Conservation (phyloP, 2,329 filamentous ascomycete genomes). For the Colletotrichum limetticola region DNA sequence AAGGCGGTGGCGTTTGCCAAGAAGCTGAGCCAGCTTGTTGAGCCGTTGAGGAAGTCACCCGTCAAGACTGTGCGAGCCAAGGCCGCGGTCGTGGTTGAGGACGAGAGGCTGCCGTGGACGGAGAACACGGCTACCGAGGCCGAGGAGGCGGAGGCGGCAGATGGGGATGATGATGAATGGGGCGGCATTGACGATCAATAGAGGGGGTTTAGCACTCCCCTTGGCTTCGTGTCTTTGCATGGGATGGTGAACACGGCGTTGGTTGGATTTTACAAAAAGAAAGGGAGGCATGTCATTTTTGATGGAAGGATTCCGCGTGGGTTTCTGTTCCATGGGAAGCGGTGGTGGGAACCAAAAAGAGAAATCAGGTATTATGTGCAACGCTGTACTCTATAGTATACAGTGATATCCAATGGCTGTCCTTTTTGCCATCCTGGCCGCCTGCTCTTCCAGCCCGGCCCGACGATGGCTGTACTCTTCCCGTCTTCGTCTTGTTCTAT, state of each 20-base stretch:
- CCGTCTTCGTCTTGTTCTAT: slow-evolving; percentile 29
- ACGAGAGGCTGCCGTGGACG: slow-evolving; percentile 79
- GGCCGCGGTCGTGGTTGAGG: slow-evolving; percentile 75
- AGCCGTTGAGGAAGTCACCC: slow-evolving; percentile 66
- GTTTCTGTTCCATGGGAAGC: background rate
- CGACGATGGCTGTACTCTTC: slow-evolving; percentile 11
- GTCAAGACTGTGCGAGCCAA: slow-evolving; percentile 79
- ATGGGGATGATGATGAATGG: slow-evolving; percentile 47
- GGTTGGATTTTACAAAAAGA: background rate
- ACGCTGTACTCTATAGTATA: slow-evolving; percentile 25
- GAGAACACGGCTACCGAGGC: slow-evolving; percentile 46
- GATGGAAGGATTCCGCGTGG: background rate
- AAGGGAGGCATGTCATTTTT: slow-evolving; percentile 5
- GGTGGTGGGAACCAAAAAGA: background rate
- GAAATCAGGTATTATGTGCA: slow-evolving; percentile 16
- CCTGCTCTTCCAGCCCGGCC: background rate
- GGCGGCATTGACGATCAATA: slow-evolving; percentile 35
- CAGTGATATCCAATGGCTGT: slow-evolving; percentile 30
- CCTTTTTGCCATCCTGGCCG: slow-evolving; percentile 4
- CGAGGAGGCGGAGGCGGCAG: slow-evolving; percentile 45
- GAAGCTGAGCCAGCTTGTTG: slow-evolving; percentile 64
- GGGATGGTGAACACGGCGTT: slow-evolving; percentile 32
- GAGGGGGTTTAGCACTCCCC: background rate
- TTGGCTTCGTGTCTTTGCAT: slow-evolving; percentile 23
- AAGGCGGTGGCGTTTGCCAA: slow-evolving; percentile 60